phyloP scores from a whole-genome alignment of 2,329 filamentous ascomycete genomes.

The Xylaria sp. region DNA sequence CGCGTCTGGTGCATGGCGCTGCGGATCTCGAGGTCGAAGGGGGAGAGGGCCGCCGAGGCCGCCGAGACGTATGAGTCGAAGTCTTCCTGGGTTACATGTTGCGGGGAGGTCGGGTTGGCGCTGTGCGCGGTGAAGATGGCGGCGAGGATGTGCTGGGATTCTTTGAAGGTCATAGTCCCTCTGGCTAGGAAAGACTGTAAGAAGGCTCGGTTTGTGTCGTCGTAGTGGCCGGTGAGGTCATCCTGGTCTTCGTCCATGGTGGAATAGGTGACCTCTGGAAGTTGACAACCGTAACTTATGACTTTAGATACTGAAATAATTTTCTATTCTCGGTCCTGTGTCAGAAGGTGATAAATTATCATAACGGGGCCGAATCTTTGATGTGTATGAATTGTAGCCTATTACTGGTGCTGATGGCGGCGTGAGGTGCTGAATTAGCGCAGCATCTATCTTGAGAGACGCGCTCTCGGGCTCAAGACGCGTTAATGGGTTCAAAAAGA shows the following conservation, averaged over 20 bases:
- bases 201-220: conserved; percentile 83
- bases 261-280: background rate
- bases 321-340: too few relatives aligned
- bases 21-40: conserved; percentile 89
- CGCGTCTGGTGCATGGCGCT: conserved; percentile 75
- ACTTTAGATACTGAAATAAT: background rate
- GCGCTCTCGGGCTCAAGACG: conserved; percentile 13
- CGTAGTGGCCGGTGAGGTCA: conserved; percentile 54
- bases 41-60: conserved; percentile 77
- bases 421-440: background rate
- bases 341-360: background rate
- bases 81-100: conserved; percentile 74
- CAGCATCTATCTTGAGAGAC: background rate
- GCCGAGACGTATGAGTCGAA: conserved; percentile 75
- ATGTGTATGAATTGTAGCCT: background rate
- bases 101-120: conserved; percentile 53
- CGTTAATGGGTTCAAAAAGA: conserved; percentile 27
- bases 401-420: background rate
- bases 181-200: conserved; percentile 87
- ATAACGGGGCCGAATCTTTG: too few relatives aligned
- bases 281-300: too few relatives aligned
- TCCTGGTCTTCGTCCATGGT: conserved; percentile 49
- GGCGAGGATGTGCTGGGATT: conserved; percentile 79
- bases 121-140: conserved; percentile 73
- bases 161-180: conserved; percentile 78